Evolutionary conservation across 352 stramenopile species (phyloP), one percentile per base, ranked within the genome.

Genomic region (Phytopythium delawarense): DNA sequence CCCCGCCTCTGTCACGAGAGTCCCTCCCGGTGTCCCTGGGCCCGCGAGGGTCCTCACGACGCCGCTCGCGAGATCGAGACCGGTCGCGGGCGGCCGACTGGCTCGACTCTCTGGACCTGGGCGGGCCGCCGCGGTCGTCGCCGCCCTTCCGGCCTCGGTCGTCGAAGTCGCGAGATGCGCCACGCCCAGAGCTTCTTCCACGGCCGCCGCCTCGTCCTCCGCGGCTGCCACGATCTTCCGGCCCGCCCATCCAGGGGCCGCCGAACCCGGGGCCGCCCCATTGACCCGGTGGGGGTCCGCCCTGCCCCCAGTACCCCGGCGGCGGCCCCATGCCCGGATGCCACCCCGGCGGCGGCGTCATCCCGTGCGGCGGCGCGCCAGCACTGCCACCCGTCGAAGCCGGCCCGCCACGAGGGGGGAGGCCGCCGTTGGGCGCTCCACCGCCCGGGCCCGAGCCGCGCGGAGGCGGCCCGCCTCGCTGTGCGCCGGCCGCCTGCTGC

Each of bases 291-390:
- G 67, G 74, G 28, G 78, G 77, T 18, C 76, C 75, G 7, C 79
- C 67, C 51, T 21, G 48, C 2, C 71, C 69, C 76, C 78, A 70
- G 72, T 76, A 88, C 15, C 74, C 75, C 8, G 71, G 75, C 16
- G 79, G 78, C 7, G 84, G 84, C 1, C 79, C 81, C 81, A 91
- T 91, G 32, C 80, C 74, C 58, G 81, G 81, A 37, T 91, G 81
- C 81, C 84, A 91, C 0, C 81, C 84, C 7, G 71, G 71, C 8
- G 79, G 83, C n/a, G 79, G 81, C 7, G 58, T 65, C 75, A 92
- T 88, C 63, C 89, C 88, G 0, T 75, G 72, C 30, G 75, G 67
- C 44, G 61, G 69, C 34, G 57, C 42, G 7, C 42, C 42, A 49
- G 42, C 0, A 49, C 42, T 5, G 42, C 64, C 62, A n/a, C 34